Base-by-base conservation (phyloP, 257 asterid species). In the Scutellaria barbata region DNA sequence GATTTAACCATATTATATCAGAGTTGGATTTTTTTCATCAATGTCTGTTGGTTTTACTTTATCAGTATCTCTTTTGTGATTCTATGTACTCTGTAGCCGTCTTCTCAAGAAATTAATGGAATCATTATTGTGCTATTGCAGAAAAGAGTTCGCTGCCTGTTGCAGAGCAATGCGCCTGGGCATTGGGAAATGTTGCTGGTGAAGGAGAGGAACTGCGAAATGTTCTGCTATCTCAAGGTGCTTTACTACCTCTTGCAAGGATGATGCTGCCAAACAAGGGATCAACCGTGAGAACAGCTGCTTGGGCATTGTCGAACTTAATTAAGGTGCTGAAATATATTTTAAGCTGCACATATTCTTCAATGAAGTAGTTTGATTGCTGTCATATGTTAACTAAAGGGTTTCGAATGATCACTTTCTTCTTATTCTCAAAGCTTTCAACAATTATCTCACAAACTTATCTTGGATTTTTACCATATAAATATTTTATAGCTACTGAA, bases 111-210 rank as follows among this genome's bases (percentile, higher is more conserved):
- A 45, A 43, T 57, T 79, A 63, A 48, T 50, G 1, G 39, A 45
- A 18, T 6, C 10, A 45, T 39, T 42, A 10, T 53, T 6, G 7
- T 62, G 66, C 59, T 37, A 46, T 64, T 74, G 74, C 80, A 92
- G 98, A 92, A 73, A 92, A 90, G 81, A 92, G 98, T 79, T 82
- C 96, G 11, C 73, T 74, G 60, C 95, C 88, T 76, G 98, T 95
- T 30, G 95, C 96, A 13, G 99, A 95, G 88, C 99, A 95, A 80
- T 95, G 99, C 67, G 96, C 99, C 37, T 92, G 99, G 99, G 98
- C 98, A 67, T 76, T 92, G 78, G 99, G 99, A 71, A 95, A 95
- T 87, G 96, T 95, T 74, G 96, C 99, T 25, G 97, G 95, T 58
- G 99, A 92, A 89, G 97, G 92, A 76, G 93, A 87, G 83, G 96